Evolutionary conservation across 495 filamentous ascomycete species (phyloP).

Genomic region (Neurospora tetrasperma): DNA sequence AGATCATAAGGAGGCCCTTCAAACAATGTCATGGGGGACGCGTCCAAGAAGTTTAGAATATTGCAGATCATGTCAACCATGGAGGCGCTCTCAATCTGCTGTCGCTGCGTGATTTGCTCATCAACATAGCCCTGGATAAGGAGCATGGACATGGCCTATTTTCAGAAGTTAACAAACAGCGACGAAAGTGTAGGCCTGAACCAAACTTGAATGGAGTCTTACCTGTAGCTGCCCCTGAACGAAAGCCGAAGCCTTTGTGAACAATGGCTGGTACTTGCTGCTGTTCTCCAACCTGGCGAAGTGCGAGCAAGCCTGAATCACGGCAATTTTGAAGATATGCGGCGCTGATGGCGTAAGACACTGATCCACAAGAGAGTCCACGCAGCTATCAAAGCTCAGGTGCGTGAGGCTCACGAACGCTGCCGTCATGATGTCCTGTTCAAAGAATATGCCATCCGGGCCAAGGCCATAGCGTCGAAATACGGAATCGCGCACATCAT

Average conservation of each 20-base stretch:
- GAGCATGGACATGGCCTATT: slow-evolving; percentile 28
- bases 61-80: slow-evolving; percentile 36
- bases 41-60: slow-evolving; percentile 43
- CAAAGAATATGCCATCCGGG: slow-evolving; percentile 37
- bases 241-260: slow-evolving; percentile 42
- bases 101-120: slow-evolving; percentile 29
- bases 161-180: slow-evolving; percentile 10
- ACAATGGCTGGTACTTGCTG: slow-evolving; percentile 42
- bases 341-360: slow-evolving; percentile 46
- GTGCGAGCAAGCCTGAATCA: slow-evolving; percentile 47
- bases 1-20: slow-evolving; percentile 26
- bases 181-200: background rate
- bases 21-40: slow-evolving; percentile 42
- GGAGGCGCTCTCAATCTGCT: slow-evolving; percentile 26
- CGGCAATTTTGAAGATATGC: slow-evolving; percentile 48
- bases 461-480: slow-evolving; percentile 42
- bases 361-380: slow-evolving; percentile 40
- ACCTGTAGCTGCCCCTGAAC: slow-evolving; percentile 46
- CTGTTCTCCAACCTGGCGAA: slow-evolving; percentile 41
- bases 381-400: slow-evolving; percentile 45
- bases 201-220: slow-evolving; percentile 4
- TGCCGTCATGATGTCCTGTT: slow-evolving; percentile 52
- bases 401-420: slow-evolving; percentile 52
- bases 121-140: slow-evolving; percentile 34
- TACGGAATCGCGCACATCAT: slow-evolving; percentile 52